Evolutionary conservation across 2,329 filamentous ascomycete species (phyloP), one percentile per base, ranked within the genome.

Genomic region (Neofusicoccum sp.): DNA sequence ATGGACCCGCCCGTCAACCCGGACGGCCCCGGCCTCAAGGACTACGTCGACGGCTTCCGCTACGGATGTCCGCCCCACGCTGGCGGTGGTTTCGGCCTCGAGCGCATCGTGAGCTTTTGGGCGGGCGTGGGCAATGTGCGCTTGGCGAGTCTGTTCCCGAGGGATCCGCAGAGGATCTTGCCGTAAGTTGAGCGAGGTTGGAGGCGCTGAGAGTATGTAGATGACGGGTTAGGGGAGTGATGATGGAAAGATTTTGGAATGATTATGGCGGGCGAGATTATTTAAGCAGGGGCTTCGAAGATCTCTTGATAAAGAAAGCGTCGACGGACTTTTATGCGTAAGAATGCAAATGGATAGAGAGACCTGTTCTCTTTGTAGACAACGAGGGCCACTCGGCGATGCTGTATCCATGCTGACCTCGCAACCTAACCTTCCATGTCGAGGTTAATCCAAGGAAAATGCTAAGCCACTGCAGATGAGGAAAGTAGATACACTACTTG

Each of bases 101-200:
- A 89, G 78, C 79, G 87, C 37, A 88, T 89, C 70, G 85, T 89
- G 63, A 85, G 86, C 79, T 85, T 88, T 73, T 89, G 86, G 82
- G 74, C 89, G 67, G 87, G 86, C 11, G 72, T 89, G 73, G 85
- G 85, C 22, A 88, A 89, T 68, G 83, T 89, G 54, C 75, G 87
- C 39, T 77, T 88, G 74, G 83, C 84, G 36, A 86, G 84, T 68
- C 71, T 88, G 71, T 89, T 89, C 77, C 87, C 87, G 34, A 79
- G 87, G 66, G 87, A 89, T 73, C 87, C 87, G 7, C 80, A 84
- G 73, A 80, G 86, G 66, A 72, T 83, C 65, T 71, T 74, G 65
- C 81, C 81, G 61, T 82, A 77, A 54, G 22, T 22, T 2, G 22
- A 22, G 11, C 41, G 29, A 6, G n/a, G 9, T 1, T 8, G 2